These are phyloP conservation scores for Microdochium nivale DNA, from an alignment of 2,329 filamentous ascomycete genomes.

Conservation along the genomic window DNA sequence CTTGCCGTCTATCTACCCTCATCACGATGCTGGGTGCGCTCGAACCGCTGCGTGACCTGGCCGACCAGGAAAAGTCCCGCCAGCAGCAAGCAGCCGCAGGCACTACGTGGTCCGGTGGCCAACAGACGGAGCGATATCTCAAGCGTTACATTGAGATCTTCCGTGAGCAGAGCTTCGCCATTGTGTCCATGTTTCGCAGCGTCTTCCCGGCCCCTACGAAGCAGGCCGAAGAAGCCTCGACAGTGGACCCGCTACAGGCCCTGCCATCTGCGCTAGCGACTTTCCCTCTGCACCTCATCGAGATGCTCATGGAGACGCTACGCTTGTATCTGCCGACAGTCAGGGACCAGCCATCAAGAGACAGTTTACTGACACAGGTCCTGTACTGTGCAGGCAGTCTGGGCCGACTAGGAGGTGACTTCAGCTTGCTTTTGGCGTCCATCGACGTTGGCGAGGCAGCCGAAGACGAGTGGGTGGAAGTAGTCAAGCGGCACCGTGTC, in stretches of 20 bases:
- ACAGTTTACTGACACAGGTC: conserved; percentile 84
- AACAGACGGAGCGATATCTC: conserved; percentile 88
- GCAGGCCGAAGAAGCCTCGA: conserved; percentile 6
- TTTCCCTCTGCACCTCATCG: conserved; percentile 76
- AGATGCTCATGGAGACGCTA: conserved; percentile 71
- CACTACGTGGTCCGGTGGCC: conserved; percentile 57
- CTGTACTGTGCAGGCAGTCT: conserved; percentile 89
- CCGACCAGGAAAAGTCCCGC: conserved; percentile 67
- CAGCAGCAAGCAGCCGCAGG: conserved; percentile 31
- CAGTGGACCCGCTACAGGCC: conserved; percentile 33
- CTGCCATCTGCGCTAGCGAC: conserved; percentile 72
- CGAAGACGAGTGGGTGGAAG: conserved; percentile 72
- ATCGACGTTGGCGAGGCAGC: conserved; percentile 35
- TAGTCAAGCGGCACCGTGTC: conserved; percentile 80
- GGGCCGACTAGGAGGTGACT: conserved; percentile 84
- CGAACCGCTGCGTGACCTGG: conserved; percentile 76
- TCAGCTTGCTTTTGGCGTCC: conserved; percentile 75
- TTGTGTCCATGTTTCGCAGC: conserved; percentile 88
- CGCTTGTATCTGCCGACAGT: conserved; percentile 72
- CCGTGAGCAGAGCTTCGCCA: conserved; percentile 92
- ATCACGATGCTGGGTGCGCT: conserved; percentile 73
- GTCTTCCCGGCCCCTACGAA: conserved; percentile 55
- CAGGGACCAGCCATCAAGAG: conserved; percentile 67
- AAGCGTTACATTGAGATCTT: conserved; percentile 97
- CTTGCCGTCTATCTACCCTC: conserved; percentile 76